Base-by-base conservation (phyloP, 2,329 filamentous ascomycete species). In the Sclerotinia subarctica region DNA sequence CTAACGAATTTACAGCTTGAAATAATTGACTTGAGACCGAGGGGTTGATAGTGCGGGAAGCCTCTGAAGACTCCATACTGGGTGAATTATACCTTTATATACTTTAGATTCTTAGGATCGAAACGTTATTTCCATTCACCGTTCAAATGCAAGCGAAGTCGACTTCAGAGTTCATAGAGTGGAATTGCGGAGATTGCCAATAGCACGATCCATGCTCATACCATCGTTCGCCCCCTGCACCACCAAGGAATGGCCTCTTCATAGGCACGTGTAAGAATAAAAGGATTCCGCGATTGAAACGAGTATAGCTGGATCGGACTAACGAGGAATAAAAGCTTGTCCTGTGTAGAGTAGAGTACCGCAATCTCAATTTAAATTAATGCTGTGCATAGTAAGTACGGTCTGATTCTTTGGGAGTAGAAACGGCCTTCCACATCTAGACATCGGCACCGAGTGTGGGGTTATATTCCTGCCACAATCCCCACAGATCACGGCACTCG, bases 171-270 rank as follows among this genome's bases (percentile, higher is more conserved):
- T 24, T 56, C 19, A 17, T 32, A 46, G 26, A 47, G 21, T 51
- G 32, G 32, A 51, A 51, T 26, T 21, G 59, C 46, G 59, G 46
- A 63, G 46, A 63, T 63, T 63, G 17, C 46, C 5, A 26, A 51
- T 26, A 32, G 4, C 38, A 17, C 15, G 29, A 51, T 10, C 21
- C 58, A 49, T 15, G 29, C 29, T 24, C 15, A 46, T 62, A 24
- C n/a, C 44, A 35, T n/a, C 51, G 3, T 51, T 38, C 59, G 26
- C 32, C 26, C 32, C 32, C n/a, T 15, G 26, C 11, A 5, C 19
- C 21, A 35, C 46, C 15, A 63, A 52, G 58, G 44, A 62, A 62
- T 49, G 10, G 6, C 24, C 24, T 49, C 24, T 49, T 46, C 44
- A 35, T 38, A 7, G 6, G 58, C 44, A 60, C 57, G 42, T 60